Percentiles rank a stretch among this genome's conserved stretches.
These are phyloP conservation scores for Aphanomyces astaci DNA, from an alignment of 352 stramenopile species.

Conservation along the genomic window DNA sequence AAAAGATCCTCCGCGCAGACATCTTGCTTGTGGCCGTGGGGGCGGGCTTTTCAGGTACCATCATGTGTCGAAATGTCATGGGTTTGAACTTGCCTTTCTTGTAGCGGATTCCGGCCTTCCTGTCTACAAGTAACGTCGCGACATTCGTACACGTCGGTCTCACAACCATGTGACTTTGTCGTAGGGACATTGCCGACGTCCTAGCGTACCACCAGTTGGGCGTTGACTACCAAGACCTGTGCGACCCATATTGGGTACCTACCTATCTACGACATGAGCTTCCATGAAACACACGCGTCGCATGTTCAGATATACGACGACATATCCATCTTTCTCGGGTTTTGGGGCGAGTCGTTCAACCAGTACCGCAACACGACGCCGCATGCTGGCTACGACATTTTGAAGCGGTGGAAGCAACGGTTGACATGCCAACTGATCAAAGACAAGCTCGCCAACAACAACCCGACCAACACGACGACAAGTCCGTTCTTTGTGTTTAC, in stretches of 20 bases:
- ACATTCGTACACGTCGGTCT: background rate
- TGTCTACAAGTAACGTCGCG: slow-evolving; percentile 87
- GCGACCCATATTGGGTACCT: slow-evolving; percentile 66
- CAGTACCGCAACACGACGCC: slow-evolving; percentile 70
- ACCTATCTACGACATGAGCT: background rate
- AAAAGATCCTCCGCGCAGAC: slow-evolving; percentile 62
- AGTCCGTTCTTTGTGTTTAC: slow-evolving; percentile 89
- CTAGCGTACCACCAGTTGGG: slow-evolving; percentile 66
- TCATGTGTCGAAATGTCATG: no score
- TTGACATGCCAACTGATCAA: slow-evolving; percentile 29
- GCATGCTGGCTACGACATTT: slow-evolving; percentile 68
- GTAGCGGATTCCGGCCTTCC: slow-evolving; percentile 77
- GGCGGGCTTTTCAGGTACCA: slow-evolving; percentile 79
- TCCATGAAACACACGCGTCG: background rate
- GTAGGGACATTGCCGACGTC: slow-evolving; percentile 77
- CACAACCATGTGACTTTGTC: background rate
- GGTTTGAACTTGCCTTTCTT: no score
- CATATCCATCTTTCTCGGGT: slow-evolving; percentile 83
- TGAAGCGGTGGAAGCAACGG: slow-evolving; percentile 47
- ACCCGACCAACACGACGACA: slow-evolving; percentile 32
- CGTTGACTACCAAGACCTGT: slow-evolving; percentile 86
- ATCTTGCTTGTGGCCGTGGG: slow-evolving; percentile 82
- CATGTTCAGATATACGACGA: slow-evolving; percentile 57
- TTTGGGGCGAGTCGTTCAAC: slow-evolving; percentile 87
- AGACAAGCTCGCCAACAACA: slow-evolving; percentile 28